Percentiles rank a stretch among this genome's conserved stretches.
Conservation (phyloP, 2,329 filamentous ascomycete genomes). For the Thermoascus crustaceus region DNA sequence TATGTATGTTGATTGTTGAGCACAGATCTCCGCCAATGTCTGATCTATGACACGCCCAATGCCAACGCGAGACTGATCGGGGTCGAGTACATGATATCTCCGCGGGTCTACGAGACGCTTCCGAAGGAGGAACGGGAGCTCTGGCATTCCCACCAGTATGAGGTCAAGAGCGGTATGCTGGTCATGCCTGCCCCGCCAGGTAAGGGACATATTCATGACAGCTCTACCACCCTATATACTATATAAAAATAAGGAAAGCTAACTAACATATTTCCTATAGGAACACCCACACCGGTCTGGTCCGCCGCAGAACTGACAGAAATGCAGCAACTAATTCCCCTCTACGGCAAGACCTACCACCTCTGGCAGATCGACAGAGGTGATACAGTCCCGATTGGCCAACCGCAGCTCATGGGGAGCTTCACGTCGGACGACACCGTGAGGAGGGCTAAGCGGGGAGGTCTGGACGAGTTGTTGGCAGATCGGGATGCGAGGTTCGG, state of each 20-base stretch:
- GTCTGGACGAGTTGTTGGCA: slow-evolving; percentile 32
- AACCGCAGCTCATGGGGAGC: slow-evolving; percentile 58
- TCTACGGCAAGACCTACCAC: slow-evolving; percentile 82
- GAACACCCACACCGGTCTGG: slow-evolving; percentile 53
- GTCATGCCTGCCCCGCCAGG: slow-evolving; percentile 31
- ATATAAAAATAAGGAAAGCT: slow-evolving; percentile 25
- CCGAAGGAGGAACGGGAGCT: slow-evolving; percentile 59
- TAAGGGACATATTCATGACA: slow-evolving; percentile 36
- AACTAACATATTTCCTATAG: slow-evolving; percentile 3
- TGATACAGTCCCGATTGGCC: slow-evolving; percentile 53
- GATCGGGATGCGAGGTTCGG: slow-evolving; percentile 49
- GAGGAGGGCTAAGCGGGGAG: slow-evolving; percentile 15
- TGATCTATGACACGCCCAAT: slow-evolving; percentile 67
- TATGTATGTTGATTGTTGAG: not conserved
- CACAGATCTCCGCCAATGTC: slow-evolving; percentile 71
- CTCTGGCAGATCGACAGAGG: slow-evolving; percentile 78
- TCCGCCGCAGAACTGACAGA: slow-evolving; percentile 68
- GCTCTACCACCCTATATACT: slow-evolving; percentile 25
- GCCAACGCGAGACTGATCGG: slow-evolving; percentile 67
- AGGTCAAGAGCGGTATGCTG: slow-evolving; percentile 38
- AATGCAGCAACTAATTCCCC: slow-evolving; percentile 64
- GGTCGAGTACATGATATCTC: slow-evolving; percentile 80
- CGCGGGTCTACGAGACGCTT: slow-evolving; percentile 58
- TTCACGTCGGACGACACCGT: slow-evolving; percentile 31
- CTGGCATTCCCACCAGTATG: slow-evolving; percentile 64